Base-by-base conservation (phyloP, 176 grass and related monocot genomes). In the Juncus inflexus region DNA sequence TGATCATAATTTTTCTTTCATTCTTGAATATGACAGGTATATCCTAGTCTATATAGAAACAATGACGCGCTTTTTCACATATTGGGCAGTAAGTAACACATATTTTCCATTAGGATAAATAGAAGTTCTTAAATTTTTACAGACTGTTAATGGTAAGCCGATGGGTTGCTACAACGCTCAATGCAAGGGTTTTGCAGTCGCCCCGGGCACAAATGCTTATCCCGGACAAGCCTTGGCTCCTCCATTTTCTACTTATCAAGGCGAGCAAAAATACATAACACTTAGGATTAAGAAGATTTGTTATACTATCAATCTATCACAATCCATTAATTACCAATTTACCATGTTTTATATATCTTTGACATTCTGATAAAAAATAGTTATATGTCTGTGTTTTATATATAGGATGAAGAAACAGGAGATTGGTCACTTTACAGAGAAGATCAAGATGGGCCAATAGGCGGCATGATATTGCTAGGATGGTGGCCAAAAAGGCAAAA, bases 381-480 rank as follows among this genome's bases (percentile, higher is more conserved):
- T 52, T 7, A 12, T 4, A 15, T 38, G 14, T 42, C 10, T 5
- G 15, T 61, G 50, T 7, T 63, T 39, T 28, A n/a, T 35, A 15
- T 58, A 50, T 28, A 82, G 79, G 79, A 82, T 64, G 53, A 57
- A 7, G 47, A 60, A 3, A 65, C 74, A 4, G 67, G 80, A 54
- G 80, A 78, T 41, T 83, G 80, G 80, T 52, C 72, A 11, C 19
- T 83, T 40, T 83, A 78, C 54, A 63, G 74, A 12, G 60, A 83
- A 52, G 61, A 66, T 9, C 3, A 57, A 5, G 37, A 52, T 1
- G 37, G 38, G 1, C 67, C 67, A 2, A 68, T 52, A 52, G 45
- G 65, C 13, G 45, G 65, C 1, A 36, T 50, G 45, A 68, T 45
- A 55, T 55, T 68, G 50, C 50, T 68, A 37, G 65, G 65, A 39